Evolutionary conservation across 2,329 filamentous ascomycete species (phyloP).

Genomic region (Neopestalotiopsis rosae): DNA sequence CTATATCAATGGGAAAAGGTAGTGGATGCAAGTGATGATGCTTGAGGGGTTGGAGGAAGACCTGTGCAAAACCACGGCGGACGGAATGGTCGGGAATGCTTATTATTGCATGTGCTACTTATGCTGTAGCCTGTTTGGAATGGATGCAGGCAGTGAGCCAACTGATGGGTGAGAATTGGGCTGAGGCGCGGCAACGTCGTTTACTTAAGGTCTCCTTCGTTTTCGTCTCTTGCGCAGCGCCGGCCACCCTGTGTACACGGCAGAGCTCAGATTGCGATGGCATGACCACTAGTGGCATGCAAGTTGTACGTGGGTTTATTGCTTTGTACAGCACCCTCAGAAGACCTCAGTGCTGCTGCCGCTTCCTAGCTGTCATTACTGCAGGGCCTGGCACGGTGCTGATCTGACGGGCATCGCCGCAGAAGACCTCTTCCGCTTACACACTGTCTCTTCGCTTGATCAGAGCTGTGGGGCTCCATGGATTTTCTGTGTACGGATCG

Average conservation of each 20-base stretch:
- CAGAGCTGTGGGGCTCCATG: not conserved
- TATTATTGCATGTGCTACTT: not conserved
- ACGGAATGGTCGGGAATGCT: conserved; percentile 2
- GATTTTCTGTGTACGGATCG: not conserved
- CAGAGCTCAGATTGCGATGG: not conserved
- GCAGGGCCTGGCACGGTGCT: not conserved
- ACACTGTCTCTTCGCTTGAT: not conserved
- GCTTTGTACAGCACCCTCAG: not conserved
- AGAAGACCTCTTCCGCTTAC: not conserved
- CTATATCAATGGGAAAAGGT: not conserved
- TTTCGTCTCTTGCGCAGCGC: not conserved
- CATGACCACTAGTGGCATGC: not conserved
- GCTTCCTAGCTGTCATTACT: not conserved
- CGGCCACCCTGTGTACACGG: not conserved
- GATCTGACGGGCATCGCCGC: not conserved
- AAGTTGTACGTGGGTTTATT: not conserved
- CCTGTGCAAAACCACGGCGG: not conserved
- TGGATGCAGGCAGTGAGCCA: not conserved
- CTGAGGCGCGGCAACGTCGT: not conserved
- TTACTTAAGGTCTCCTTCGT: conserved; percentile 13
- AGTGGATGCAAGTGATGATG: not conserved
- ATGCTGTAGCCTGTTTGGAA: not conserved
- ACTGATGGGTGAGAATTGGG: not conserved
- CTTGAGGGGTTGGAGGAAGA: not conserved
- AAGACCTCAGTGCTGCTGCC: too few species aligned